phyloP scores from a whole-genome alignment of 176 grass and related monocot genomes.

The Avena atlantica region DNA sequence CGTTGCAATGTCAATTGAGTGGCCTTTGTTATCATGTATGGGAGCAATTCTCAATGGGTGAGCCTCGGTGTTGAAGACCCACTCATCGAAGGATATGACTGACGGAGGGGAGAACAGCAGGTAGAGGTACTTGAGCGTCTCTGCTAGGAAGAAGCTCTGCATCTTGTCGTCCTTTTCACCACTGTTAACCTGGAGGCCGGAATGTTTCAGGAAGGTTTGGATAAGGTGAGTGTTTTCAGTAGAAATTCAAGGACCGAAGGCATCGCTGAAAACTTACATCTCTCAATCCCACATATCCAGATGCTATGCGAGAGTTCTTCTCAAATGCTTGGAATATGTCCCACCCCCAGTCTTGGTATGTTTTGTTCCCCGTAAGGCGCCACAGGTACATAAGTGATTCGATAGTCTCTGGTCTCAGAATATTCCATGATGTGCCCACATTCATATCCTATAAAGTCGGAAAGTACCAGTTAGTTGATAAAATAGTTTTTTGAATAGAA shows the following conservation, averaged over 20 bases:
- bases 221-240: background rate
- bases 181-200: conserved; percentile 70
- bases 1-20: conserved; percentile 26
- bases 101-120: conserved; percentile 95
- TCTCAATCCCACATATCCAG: conserved; percentile 91
- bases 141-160: conserved; percentile 98
- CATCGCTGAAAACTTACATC: conserved; percentile 65
- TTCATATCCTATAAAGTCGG: conserved; percentile 77
- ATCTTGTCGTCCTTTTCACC: conserved; percentile 95
- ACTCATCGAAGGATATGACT: conserved; percentile 87
- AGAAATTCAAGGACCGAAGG: conserved; percentile 18
- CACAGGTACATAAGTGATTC: conserved; percentile 97
- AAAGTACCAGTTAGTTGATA: conserved; percentile 30
- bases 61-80: conserved; percentile 99
- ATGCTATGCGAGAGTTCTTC: conserved; percentile 89
- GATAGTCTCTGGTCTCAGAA: conserved; percentile 95
- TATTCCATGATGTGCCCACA: conserved; percentile 99
- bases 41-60: conserved; percentile 89
- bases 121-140: conserved; percentile 97
- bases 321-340: conserved; percentile 99
- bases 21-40: conserved; percentile 39
- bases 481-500: background rate
- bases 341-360: conserved; percentile 99
- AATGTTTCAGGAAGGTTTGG: conserved; percentile 29
- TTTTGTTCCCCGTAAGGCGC: conserved; percentile 95